Base-by-base conservation (phyloP, 805 yeast genomes). In the Starmerella davenportii region DNA sequence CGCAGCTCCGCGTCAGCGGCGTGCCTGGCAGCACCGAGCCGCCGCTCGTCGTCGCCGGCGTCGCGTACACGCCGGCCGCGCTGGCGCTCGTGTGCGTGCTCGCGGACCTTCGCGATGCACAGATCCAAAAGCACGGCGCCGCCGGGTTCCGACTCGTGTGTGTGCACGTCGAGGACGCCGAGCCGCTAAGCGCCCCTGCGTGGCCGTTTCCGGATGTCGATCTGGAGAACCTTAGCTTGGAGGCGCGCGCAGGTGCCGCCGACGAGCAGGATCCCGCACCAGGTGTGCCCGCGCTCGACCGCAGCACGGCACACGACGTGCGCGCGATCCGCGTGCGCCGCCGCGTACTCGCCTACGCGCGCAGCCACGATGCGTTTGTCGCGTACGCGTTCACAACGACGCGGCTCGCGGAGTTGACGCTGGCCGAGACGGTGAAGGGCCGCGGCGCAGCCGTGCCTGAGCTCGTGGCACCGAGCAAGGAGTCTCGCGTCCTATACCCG, bases 401-500 rank as follows among this genome's bases (percentile, higher is more conserved):
- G 1, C 66, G 74, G 31, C 54, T 85, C 19, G 93, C 95, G 1
- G 81, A 77, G 49, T 74, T 74, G 43, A 72, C 79, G n/a, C 62
- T 87, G 25, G 66, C 92, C 0, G 57, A 79, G 39, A 76, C 93
- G 0, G 84, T 82, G 4, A 79, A 76, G 50, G 96, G 96, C 11
- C 67, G 94, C 44, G 96, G 95, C 0, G 64, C 77, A 2, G 66
- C 65, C 25, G 67, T 85, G 5, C 68, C 79, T 20, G 52, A 59
- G 4, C 55, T 46, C 16, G 38, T 50, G 7, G 37, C 42, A 14
- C 51, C 50, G 1, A 34, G 37, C n/a, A 18, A 16, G 5, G 24
- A 28, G 14, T 40, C 36, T 15, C 25, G 29, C 13, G 16, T 39
- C 4, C 49, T 79, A 3, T 78, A 69, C 51, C 95, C 95, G 1